Base-by-base conservation (phyloP, 1,284 basidiomycete genomes). In the Cystobasidiaceae sp. region DNA sequence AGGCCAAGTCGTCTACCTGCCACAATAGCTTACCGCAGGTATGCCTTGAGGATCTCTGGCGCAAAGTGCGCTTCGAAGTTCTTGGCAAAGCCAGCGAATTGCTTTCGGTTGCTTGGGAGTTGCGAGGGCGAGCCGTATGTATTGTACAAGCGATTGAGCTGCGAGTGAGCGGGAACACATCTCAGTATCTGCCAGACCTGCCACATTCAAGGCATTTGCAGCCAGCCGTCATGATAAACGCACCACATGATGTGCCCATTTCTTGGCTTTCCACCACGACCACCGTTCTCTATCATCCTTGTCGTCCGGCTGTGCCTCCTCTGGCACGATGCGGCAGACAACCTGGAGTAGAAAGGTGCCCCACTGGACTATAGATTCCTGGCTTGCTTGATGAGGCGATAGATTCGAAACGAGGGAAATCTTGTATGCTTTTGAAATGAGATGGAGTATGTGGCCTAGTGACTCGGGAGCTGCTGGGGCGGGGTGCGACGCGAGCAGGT, bases 191-290 rank as follows among this genome's bases (percentile, higher is more conserved):
- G 50, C 39, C 44, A 11, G 8, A 39, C 11, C 25, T 27, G 17
- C 19, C 33, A 39, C 33, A 9, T 11, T 15, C 57, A n/a, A n/a
- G n/a, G n/a, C n/a, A n/a, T n/a, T n/a, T n/a, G n/a, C n/a, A n/a
- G n/a, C n/a, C n/a, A n/a, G n/a, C n/a, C n/a, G n/a, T n/a, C n/a
- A n/a, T n/a, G n/a, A n/a, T n/a, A 15, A 17, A 52, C 67, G 86
- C 8, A 91, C 79, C 44, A 84, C 84, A 33, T 82, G 83, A 74
- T 86, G 90, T 1, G 90, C 87, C 89, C 90, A 91, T 74, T 93
- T 93, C 78, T 92, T 93, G 4, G 86, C 83, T 73, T 86, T 87
- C 86, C 88, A 89, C 90, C 90, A 93, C 70, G 89, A 86, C 61
- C 80, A 84, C 54, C 80, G 80, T 76, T 92, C 88, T 41, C 86